Evolutionary conservation across 106 monocot genomes (phyloP), one percentile per base, ranked within the genome.

Genomic region (Narthecium ossifragum): DNA sequence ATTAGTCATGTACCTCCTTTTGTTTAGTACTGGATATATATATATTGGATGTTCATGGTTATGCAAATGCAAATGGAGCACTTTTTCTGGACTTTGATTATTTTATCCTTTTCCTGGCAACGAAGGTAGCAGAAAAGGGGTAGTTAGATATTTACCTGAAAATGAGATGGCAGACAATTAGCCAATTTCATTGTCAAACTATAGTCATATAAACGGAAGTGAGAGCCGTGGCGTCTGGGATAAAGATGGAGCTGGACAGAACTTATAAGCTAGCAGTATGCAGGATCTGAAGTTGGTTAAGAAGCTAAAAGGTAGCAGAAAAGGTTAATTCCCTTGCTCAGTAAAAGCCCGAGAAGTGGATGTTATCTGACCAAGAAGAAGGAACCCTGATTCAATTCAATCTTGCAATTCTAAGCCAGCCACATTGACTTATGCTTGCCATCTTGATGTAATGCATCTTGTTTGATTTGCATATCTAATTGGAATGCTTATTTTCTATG

Each of bases 261-360:
- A 10, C 46, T 24, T 82, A 20, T n/a, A n/a, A n/a, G 22, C 49
- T 31, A 50, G 53, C 49, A 61, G 70, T 34, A n/a, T 94, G 29
- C 65, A 69, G 17, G 32, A 68, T 25, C 33, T 89, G 39, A 78
- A 80, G 20, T 66, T 88, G 53, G 74, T 74, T 34, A 85, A 72
- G 45, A 62, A 62, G 24, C 25, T 54, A 0, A 22, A 4, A 33
- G n/a, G n/a, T n/a, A n/a, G n/a, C n/a, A n/a, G n/a, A n/a, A 80
- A 72, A 64, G 7, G n/a, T 41, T 58, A 50, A 45, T 27, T 26
- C 34, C 41, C 57, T 28, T 53, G 47, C 61, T 8, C 61, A 76
- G 25, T 89, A 85, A 73, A 83, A 89, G 47, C 82, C 83, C 27
- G 89, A 89, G 61, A 82, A 85, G 57, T 94, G 88, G 89, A 80